Evolutionary conservation across 352 stramenopile genomes (phyloP), one percentile per base, ranked within the genome.

Genomic region (Pythium monospermum): DNA sequence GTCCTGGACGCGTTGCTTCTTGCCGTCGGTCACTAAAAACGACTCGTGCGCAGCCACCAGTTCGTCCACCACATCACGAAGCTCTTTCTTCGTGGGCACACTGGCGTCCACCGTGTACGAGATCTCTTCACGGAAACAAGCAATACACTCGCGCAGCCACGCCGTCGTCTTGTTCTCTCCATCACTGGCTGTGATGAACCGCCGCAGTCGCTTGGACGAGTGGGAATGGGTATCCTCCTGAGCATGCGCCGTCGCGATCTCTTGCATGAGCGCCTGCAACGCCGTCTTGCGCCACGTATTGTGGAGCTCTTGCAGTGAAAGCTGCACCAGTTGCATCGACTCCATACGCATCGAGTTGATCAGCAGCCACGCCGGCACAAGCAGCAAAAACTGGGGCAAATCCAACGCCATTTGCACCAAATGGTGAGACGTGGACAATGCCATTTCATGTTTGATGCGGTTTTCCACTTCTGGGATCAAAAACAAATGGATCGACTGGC

Each of bases 341-440:
- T 99, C 97, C 59, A 97, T 98, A 25, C 96, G 96, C 95, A 99
- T 99, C 59, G 96, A 98, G 78, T 99, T 99, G 44, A 99, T 91
- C 45, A 98, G 88, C 26, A 99, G 83, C 97, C 97, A 99, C 4
- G 86, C 87, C 4, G 85, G 79, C 22, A 95, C 83, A 6, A 90
- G 59, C n/a, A 90, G 53, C 27, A 91, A 65, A 42, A 85, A 93
- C 26, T 73, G 74, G n/a, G 70, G 46, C 26, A 91, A 57, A 0
- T 55, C 30, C 33, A 64, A 59, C 4, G 57, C 41, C 39, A 54
- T 60, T 11, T 42, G 38, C 1, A 41, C 33, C 3, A 73, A 31
- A 6, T 46, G 18, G 0, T 45, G 35, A n/a, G 77, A 67, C 32
- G 79, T 54, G 4, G 75, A 64, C 7, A 88, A 54, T 32, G 64